A percentile compares a stretch with the other conserved stretches of the same genome.
Evolutionary conservation across 176 grass and related monocot genomes (phyloP).

Genomic region (Pontederia crassipes): DNA sequence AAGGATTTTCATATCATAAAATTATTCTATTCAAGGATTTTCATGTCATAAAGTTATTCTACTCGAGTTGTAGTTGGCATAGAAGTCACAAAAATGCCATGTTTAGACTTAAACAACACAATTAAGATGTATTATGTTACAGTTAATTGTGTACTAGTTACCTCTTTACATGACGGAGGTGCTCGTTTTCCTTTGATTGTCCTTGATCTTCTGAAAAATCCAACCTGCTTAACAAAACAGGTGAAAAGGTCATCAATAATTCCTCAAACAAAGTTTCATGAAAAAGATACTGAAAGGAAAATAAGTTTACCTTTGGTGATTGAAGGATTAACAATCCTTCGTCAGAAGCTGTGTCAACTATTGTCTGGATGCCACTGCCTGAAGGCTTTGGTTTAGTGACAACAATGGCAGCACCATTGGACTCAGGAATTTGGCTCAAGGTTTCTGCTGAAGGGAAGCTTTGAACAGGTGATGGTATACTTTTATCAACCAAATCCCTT

Average conservation of each 20-base stretch:
- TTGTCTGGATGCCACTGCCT: conserved; percentile 14
- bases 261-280: not conserved
- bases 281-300: not conserved
- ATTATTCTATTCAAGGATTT: not conserved
- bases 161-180: conserved; percentile 25
- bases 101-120: conserved; percentile 6
- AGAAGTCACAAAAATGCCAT: not conserved
- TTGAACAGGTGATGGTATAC: not conserved
- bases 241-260: no score
- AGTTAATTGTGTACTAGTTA: not conserved
- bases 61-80: not conserved
- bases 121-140: conserved; percentile 2
- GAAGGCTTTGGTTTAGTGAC: conserved; percentile 11
- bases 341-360: conserved; percentile 23
- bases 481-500: conserved; percentile 16
- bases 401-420: conserved; percentile 18
- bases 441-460: not conserved
- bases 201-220: conserved; percentile 16
- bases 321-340: conserved; percentile 20
- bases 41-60: not conserved
- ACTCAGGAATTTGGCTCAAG: conserved; percentile 5
- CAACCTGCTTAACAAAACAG: conserved; percentile 12
- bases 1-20: no score
- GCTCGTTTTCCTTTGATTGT: conserved; percentile 23
- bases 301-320: conserved; percentile 12